A percentile compares a stretch with the other conserved stretches of the same genome.
phyloP scores from a whole-genome alignment of 441 rosid genomes.

The Biscutella auriculata region DNA sequence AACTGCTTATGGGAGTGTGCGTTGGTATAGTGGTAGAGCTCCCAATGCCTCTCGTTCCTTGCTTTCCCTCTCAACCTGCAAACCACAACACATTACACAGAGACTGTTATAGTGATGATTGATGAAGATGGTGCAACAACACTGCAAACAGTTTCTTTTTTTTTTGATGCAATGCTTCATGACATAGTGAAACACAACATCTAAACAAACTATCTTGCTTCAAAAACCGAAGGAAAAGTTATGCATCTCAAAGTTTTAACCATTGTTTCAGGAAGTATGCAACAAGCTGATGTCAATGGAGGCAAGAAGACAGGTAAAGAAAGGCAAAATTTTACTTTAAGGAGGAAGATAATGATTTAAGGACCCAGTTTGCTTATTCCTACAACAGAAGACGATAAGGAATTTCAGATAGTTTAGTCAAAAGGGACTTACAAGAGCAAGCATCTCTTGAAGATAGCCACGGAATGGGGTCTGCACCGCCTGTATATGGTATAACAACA shows the following conservation, averaged over 20 bases:
- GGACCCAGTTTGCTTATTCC: not conserved
- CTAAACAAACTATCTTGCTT: not conserved
- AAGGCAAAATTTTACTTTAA: not conserved
- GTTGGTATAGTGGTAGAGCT: constrained; percentile 81
- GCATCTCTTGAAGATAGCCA: constrained; percentile 68
- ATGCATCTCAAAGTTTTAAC: not conserved
- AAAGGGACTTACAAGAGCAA: constrained; percentile 57
- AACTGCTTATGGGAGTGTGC: constrained; percentile 56
- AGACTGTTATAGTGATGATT: not conserved
- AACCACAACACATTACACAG: not conserved
- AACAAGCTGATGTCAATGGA: not conserved
- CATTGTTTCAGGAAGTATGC: not conserved
- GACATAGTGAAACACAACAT: not conserved
- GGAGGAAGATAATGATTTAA: not conserved
- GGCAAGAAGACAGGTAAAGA: not conserved
- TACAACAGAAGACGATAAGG: not conserved
- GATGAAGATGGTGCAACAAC: not conserved
- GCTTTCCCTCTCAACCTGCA: constrained; percentile 73
- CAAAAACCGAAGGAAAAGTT: not conserved
- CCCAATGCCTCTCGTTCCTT: constrained; percentile 83
- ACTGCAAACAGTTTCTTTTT: not conserved
- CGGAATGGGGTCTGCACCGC: constrained; percentile 76
- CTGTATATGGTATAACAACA: constrained; percentile 19
- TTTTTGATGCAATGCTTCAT: not conserved
- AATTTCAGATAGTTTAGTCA: not conserved